Evolutionary conservation across 2,329 filamentous ascomycete species (phyloP).

Genomic region (Phialemonium atrogriseum): DNA sequence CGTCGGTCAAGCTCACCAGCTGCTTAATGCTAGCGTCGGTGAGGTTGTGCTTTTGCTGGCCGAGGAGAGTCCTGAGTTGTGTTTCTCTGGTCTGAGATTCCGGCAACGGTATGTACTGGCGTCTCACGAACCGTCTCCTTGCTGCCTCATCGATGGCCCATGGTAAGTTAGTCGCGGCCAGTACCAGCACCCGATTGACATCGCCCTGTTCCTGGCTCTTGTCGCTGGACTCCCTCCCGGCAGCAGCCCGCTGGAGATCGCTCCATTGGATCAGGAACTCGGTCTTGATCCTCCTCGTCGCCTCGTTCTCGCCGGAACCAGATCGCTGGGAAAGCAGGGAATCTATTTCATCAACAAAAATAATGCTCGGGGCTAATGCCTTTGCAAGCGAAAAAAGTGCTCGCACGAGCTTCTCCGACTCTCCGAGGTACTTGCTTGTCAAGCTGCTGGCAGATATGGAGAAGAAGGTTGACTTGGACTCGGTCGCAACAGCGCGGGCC

Average conservation of each 20-base stretch:
- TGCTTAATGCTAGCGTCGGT: slow-evolving; percentile 61
- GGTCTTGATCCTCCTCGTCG: slow-evolving; percentile 88
- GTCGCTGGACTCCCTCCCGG: slow-evolving; percentile 62
- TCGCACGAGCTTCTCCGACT: slow-evolving; percentile 91
- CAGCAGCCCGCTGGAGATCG: slow-evolving; percentile 83
- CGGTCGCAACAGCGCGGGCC: slow-evolving; percentile 86
- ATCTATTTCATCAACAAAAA: slow-evolving; percentile 98
- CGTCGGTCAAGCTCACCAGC: slow-evolving; percentile 76
- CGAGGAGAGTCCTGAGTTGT: slow-evolving; percentile 71
- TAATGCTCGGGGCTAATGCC: slow-evolving; percentile 83
- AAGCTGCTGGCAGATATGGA: slow-evolving; percentile 91
- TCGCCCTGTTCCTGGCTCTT: slow-evolving; percentile 68
- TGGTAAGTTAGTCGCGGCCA: slow-evolving; percentile 91
- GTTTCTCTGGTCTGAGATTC: slow-evolving; percentile 72
- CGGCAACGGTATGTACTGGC: slow-evolving; percentile 93
- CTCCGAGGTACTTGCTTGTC: slow-evolving; percentile 92
- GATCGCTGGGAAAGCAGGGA: slow-evolving; percentile 79
- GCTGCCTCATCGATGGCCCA: slow-evolving; percentile 98
- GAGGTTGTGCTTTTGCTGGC: slow-evolving; percentile 80
- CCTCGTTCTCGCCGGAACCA: slow-evolving; percentile 82
- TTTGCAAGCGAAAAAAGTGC: slow-evolving; percentile 89
- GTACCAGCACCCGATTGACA: slow-evolving; percentile 78
- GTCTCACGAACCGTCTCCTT: slow-evolving; percentile 76
- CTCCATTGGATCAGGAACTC: slow-evolving; percentile 98
- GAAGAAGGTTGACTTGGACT: slow-evolving; percentile 92